Evolutionary conservation across 2,329 filamentous ascomycete genomes (phyloP).

Genomic region (Aureobasidium sp.): DNA sequence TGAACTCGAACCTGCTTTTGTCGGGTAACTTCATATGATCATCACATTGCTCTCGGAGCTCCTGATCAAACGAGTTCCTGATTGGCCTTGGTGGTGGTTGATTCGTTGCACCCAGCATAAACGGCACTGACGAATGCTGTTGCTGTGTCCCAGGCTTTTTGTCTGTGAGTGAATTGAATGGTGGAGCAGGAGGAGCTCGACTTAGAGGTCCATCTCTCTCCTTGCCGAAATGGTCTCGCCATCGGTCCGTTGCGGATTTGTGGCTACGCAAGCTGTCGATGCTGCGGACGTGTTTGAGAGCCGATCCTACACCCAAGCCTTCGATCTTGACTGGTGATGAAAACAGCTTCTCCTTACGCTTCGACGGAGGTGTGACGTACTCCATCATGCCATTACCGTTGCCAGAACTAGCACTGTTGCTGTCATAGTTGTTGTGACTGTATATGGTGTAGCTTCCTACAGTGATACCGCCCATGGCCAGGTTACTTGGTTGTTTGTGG

Average conservation of each 20-base stretch:
- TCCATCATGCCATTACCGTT: conserved; percentile 15
- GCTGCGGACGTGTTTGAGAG: conserved; percentile 14
- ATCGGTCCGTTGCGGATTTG: not conserved
- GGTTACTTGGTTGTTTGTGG: conserved; percentile 15
- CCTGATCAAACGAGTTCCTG: not conserved
- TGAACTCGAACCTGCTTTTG: conserved; percentile 29
- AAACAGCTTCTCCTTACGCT: conserved; percentile 22
- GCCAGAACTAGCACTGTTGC: conserved; percentile 14
- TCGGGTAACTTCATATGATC: conserved; percentile 17
- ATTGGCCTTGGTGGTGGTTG: not conserved
- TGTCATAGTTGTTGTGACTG: conserved; percentile 12
- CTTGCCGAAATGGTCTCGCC: conserved; percentile 2
- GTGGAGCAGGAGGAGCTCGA: not conserved
- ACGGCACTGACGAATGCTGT: not conserved
- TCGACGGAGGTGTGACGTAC: conserved; percentile 22
- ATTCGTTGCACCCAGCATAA: not conserved
- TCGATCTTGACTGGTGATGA: conserved; percentile 1
- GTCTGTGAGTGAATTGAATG: not conserved
- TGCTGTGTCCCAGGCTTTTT: not conserved
- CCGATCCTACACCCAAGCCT: not conserved
- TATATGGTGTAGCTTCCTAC: conserved; percentile 18
- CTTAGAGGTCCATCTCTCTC: not conserved
- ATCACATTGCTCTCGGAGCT: not conserved
- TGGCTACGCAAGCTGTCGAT: conserved; percentile 12
- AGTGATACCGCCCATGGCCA: conserved; percentile 17